Evolutionary conservation across 2,329 filamentous ascomycete species (phyloP).

Genomic region (Cercospora canescens): DNA sequence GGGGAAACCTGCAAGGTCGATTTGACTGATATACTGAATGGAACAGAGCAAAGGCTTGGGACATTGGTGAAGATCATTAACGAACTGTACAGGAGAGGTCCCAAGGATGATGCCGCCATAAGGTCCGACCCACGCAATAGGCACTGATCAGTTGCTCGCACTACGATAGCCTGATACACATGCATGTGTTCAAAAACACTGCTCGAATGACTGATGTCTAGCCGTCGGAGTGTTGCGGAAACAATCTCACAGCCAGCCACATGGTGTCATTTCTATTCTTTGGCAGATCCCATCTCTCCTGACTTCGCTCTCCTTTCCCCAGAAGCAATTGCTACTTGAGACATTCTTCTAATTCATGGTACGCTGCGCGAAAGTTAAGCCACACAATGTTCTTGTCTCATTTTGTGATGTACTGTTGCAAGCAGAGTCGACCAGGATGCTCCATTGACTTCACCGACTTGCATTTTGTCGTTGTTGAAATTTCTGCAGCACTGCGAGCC

Average conservation of each 20-base stretch:
- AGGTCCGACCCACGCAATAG: not conserved
- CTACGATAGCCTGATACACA: not conserved
- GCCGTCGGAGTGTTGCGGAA: not conserved
- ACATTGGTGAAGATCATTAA: not conserved
- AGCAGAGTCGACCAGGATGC: not conserved
- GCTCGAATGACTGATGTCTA: not conserved
- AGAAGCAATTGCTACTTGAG: not conserved
- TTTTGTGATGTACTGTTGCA: not conserved
- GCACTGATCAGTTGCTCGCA: not conserved
- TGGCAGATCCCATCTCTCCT: not conserved
- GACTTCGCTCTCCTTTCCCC: not conserved
- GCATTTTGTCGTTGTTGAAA: not conserved
- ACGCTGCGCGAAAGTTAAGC: not conserved
- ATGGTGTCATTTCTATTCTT: not conserved
- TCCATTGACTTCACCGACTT: not conserved
- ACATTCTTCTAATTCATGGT: not conserved
- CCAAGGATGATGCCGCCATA: not conserved
- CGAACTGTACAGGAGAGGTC: not conserved
- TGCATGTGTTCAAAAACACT: not conserved
- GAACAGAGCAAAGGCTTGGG: not conserved
- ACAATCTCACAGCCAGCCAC: not conserved
- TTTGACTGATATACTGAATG: not conserved
- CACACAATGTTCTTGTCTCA: not conserved
- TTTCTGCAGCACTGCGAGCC: no score
- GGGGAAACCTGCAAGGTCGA: not conserved